phyloP scores from a whole-genome alignment of 257 asterid species.

The Forsythia viridissima region DNA sequence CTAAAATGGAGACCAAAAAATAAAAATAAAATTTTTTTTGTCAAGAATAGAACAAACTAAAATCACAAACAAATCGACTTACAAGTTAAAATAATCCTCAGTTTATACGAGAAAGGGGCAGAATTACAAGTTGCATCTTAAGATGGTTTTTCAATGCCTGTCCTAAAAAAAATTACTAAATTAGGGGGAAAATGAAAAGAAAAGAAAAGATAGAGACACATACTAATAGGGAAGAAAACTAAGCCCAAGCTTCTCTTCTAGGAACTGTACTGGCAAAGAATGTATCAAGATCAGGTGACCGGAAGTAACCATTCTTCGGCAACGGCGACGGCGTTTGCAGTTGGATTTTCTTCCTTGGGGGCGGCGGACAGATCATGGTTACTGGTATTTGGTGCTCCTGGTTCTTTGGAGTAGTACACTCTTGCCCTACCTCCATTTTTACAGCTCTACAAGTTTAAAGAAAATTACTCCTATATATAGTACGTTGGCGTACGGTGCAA shows the following conservation, averaged over 20 bases:
- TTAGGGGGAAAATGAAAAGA: no score
- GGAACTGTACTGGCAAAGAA: slow-evolving; percentile 34
- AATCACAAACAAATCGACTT: no score
- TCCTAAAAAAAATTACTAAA: no score
- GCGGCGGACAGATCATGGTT: slow-evolving; percentile 57
- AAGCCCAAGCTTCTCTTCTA: slow-evolving; percentile 33
- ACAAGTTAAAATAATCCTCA: no score
- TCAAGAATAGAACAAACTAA: no score
- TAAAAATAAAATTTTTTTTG: no score
- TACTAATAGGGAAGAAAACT: neutral
- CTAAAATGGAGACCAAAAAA: no score
- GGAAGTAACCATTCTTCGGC: slow-evolving; percentile 48
- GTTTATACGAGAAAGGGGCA: no score
- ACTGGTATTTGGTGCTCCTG: slow-evolving; percentile 54
- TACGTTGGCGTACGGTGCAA: neutral
- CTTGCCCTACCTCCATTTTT: slow-evolving; percentile 48
- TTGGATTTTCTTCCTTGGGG: slow-evolving; percentile 53
- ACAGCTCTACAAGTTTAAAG: neutral
- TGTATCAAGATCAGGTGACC: slow-evolving; percentile 58
- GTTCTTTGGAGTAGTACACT: slow-evolving; percentile 66
- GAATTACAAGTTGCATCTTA: no score
- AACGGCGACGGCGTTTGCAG: neutral
- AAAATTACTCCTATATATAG: neutral
- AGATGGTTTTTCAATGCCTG: no score
- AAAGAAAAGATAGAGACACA: neutral